Conservation (phyloP, 23 red algal genomes). For the Cyanidiococcus yangmingshanensis region DNA sequence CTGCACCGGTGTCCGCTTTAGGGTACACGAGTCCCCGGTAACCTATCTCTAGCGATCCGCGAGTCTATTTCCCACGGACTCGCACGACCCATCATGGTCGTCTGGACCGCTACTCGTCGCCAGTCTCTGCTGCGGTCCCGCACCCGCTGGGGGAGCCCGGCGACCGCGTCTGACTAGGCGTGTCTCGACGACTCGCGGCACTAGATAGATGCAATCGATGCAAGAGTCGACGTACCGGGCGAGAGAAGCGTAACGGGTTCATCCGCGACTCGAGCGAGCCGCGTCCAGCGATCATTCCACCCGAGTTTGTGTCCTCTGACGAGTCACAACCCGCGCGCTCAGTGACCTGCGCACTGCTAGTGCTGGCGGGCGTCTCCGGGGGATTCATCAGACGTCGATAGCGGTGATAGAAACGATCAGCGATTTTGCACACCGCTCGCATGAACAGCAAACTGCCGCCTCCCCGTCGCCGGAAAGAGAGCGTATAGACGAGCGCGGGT, state of each 20-base stretch:
- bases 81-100: too few species aligned
- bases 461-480: constrained; percentile 9
- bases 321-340: not conserved
- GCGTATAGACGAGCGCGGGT: not conserved
- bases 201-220: constrained; percentile 15
- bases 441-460: constrained; percentile 7
- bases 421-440: constrained; percentile 18
- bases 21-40: too few species aligned
- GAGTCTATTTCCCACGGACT: too few species aligned
- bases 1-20: too few species aligned
- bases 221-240: constrained; percentile 1
- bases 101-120: too few species aligned
- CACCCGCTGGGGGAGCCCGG: too few species aligned
- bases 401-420: constrained; percentile 13
- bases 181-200: constrained; percentile 12
- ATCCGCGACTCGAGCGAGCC: constrained; percentile 6
- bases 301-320: not conserved
- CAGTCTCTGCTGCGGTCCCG: too few species aligned
- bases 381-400: not conserved
- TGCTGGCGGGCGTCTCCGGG: not conserved
- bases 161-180: not conserved
- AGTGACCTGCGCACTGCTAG: too few species aligned
- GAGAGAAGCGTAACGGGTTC: constrained; percentile 5
- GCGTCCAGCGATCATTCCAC: not conserved
- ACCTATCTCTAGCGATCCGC: too few species aligned